Base-by-base conservation (phyloP, 805 yeast genomes). In the Cyberlindnera mississippiensis region DNA sequence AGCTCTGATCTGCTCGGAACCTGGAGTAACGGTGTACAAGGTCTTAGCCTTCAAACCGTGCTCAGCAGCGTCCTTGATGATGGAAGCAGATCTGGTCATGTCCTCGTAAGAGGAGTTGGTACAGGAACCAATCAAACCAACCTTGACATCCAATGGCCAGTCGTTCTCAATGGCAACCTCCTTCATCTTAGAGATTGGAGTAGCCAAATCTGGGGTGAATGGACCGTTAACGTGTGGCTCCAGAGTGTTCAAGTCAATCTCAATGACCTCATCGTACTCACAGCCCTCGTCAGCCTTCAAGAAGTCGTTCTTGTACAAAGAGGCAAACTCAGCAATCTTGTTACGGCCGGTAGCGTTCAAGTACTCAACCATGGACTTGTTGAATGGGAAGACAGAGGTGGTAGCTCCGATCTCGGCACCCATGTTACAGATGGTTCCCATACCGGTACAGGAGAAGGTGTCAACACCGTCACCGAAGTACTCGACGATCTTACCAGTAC, bases 391-490 rank as follows among this genome's bases (percentile, higher is more conserved):
- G 42, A 87, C 80, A 18, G 98, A 91, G 33, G 99, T 93, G 30
- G 99, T 93, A 33, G 99, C 99, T 67, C 99, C 99, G 44, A 93
- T 89, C 71, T 93, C 99, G 41, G 99, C 99, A 64, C 99, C 99
- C 99, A 93, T 93, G 69, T 93, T 93, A 77, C 98, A 91, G 65
- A 93, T 91, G 48, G 99, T 93, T 48, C 96, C 99, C 99, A 93
- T 93, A 72, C 99, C 99, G 28, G 99, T 93, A 72, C 96, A 88
- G 18, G 95, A 83, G 58, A 93, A 77, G 41, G 84, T 71, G 48
- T 82, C 72, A 35, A 89, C 95, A 71, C 99, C 99, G 41, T 82
- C 88, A 61, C 99, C 99, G 61, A 87, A 91, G 72, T 93, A 93
- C 71, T 93, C 99, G 39, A 93, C 90, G 59, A 93, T 89, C 64